These are phyloP conservation scores for Apiospora hydei DNA, from an alignment of 2,329 filamentous ascomycete species.

Conservation along the genomic window DNA sequence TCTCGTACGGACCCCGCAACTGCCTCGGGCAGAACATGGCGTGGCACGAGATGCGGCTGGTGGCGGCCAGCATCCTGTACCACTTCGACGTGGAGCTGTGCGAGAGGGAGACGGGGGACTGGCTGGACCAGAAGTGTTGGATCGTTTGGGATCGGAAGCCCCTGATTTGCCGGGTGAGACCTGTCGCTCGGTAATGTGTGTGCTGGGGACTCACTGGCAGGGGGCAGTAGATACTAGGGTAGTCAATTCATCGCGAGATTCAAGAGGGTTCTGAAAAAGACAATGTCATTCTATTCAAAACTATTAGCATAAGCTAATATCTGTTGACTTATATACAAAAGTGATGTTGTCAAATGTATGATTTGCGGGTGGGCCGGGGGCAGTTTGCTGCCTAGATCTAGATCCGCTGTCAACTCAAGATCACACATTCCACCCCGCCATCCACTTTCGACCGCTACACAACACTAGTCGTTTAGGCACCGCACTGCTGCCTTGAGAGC, in stretches of 20 bases:
- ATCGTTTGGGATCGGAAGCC: conserved; percentile 25
- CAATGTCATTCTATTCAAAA: too few species aligned
- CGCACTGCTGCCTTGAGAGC: background rate
- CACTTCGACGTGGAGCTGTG: conserved; percentile 30
- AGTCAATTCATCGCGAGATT: too few species aligned
- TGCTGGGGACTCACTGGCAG: too few species aligned
- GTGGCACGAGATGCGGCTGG: conserved; percentile 29
- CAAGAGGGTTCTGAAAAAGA: too few species aligned
- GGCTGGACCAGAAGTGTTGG: conserved; percentile 27
- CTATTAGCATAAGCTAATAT: too few species aligned
- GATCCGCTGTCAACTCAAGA: background rate
- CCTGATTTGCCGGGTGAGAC: conserved; percentile 8
- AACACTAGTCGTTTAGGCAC: background rate
- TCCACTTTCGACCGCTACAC: background rate
- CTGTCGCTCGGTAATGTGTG: background rate
- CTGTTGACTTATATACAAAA: background rate
- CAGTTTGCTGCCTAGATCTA: background rate
- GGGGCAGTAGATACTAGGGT: too few species aligned
- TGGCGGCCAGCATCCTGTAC: conserved; percentile 26
- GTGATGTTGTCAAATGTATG: too few species aligned
- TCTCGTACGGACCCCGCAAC: conserved; percentile 32
- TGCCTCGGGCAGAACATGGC: conserved; percentile 34
- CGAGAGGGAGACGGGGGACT: conserved; percentile 24
- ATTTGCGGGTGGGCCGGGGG: background rate
- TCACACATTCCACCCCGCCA: background rate